phyloP scores from a whole-genome alignment of 2,329 filamentous ascomycete genomes.

The Emergomyces orientalis region DNA sequence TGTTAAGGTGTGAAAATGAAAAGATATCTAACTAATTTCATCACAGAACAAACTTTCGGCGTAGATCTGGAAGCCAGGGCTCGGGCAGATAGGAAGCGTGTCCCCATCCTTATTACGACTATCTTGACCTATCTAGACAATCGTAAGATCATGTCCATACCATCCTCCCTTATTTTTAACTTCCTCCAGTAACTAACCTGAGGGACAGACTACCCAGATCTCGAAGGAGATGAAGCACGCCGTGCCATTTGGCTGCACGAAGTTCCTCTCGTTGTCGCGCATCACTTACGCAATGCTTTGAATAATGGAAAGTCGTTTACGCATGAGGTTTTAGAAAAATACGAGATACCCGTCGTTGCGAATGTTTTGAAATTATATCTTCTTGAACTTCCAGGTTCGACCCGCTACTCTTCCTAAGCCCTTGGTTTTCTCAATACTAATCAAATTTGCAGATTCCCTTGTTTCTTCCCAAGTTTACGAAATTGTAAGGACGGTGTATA shows the following conservation, averaged over 20 bases:
- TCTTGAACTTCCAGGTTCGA: conserved; percentile 79
- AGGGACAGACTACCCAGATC: conserved; percentile 68
- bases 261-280: conserved; percentile 73
- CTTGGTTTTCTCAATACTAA: conserved; percentile 8
- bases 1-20: background rate
- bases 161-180: background rate
- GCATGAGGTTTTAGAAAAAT: conserved; percentile 69
- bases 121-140: conserved; percentile 92
- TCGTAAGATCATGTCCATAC: conserved; percentile 35
- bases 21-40: conserved; percentile 9
- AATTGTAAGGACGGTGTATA: conserved; percentile 96
- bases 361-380: conserved; percentile 90
- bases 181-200: conserved; percentile 1
- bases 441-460: conserved; percentile 65
- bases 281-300: conserved; percentile 70
- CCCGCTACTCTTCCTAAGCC: background rate
- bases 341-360: conserved; percentile 88
- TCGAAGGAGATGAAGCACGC: conserved; percentile 90
- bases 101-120: conserved; percentile 83
- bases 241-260: conserved; percentile 91
- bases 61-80: conserved; percentile 95
- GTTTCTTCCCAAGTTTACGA: conserved; percentile 98
- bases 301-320: conserved; percentile 80
- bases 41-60: conserved; percentile 80
- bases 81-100: conserved; percentile 86